Evolutionary conservation across 768 basidiomycete species (phyloP), one percentile per base, ranked within the genome.

Genomic region (Guyanaporus albipodus): DNA sequence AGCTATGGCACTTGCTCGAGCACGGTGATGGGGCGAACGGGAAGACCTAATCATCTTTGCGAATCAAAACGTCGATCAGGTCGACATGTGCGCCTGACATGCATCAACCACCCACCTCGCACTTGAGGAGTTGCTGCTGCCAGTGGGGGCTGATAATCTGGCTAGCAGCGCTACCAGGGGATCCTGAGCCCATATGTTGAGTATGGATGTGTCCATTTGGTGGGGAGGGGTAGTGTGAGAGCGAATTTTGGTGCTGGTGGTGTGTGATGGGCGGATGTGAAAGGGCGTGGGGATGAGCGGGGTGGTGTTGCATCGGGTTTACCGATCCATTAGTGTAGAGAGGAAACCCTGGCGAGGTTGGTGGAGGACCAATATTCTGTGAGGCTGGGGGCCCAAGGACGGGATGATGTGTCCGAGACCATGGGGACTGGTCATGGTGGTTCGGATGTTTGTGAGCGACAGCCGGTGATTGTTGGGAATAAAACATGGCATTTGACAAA

Each of bases 91-190:
- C 39, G 46, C 51, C 46, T 53, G n/a, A 55, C 54, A 49, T 41
- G 53, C 18, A 42, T 31, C n/a, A 40, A 49, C 46, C 54, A 80
- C 86, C 59, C 65, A 92, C 93, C 74, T 95, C 91, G 64, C 83
- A 93, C 67, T 92, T 91, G 62, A 93, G 73, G 55, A 96, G 70
- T 72, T 96, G 93, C 61, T 93, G 84, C 62, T 94, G 91, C 93
- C 93, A 96, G 52, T 91, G 89, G 10, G 82, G 79, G 17, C 81
- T 82, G 58, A 91, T 81, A 55, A 85, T 77, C 67, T 83, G 83
- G 42, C 77, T 75, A 11, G 66, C 63, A 24, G 68, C 67, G 32
- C 72, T 73, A 8, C 75, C 78, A 22, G 83, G 83, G 0, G 83
- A 84, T 9, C 73, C 79, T 51, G 79, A 76, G 4, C 73, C 72